phyloP scores from a whole-genome alignment of 768 basidiomycete species.

The Chlorophyllum brunneum region DNA sequence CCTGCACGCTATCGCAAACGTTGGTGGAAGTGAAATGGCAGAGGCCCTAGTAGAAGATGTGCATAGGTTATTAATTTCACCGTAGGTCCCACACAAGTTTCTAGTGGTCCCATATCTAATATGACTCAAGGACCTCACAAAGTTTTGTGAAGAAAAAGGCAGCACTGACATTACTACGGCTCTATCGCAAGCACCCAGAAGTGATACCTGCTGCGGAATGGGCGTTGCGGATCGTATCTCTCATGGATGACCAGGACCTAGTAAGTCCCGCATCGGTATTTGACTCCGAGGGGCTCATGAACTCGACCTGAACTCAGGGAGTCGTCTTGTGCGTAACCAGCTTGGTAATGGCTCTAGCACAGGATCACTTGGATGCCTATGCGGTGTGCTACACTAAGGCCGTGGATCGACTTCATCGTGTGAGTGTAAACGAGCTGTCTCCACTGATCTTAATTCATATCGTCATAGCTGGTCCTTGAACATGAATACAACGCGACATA shows the following conservation, averaged over 20 bases:
- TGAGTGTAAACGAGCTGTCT: conserved; percentile 29
- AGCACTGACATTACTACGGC: conserved; percentile 83
- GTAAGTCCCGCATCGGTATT: conserved; percentile 33
- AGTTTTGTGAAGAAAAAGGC: conserved; percentile 99
- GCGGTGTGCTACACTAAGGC: conserved; percentile 93
- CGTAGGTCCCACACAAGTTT: conserved; percentile 45
- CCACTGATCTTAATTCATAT: conserved; percentile 5
- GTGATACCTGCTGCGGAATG: conserved; percentile 93
- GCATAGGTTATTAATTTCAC: conserved; percentile 90
- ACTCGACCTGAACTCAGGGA: conserved; percentile 47
- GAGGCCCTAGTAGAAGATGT: conserved; percentile 93
- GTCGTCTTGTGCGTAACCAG: conserved; percentile 94
- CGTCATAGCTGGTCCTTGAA: conserved; percentile 77
- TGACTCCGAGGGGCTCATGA: not conserved
- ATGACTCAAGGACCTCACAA: conserved; percentile 71
- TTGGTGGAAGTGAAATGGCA: conserved; percentile 98
- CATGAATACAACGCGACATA: conserved; percentile 87
- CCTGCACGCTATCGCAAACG: conserved; percentile 96
- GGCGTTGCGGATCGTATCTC: conserved; percentile 90
- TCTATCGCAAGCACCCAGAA: conserved; percentile 95
- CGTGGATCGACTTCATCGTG: conserved; percentile 82
- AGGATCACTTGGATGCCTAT: conserved; percentile 88
- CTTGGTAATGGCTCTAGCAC: conserved; percentile 89
- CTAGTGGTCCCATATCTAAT: conserved; percentile 8
- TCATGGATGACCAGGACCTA: conserved; percentile 93